Conservation (phyloP, 257 asterid species). For the Echium plantagineum region DNA sequence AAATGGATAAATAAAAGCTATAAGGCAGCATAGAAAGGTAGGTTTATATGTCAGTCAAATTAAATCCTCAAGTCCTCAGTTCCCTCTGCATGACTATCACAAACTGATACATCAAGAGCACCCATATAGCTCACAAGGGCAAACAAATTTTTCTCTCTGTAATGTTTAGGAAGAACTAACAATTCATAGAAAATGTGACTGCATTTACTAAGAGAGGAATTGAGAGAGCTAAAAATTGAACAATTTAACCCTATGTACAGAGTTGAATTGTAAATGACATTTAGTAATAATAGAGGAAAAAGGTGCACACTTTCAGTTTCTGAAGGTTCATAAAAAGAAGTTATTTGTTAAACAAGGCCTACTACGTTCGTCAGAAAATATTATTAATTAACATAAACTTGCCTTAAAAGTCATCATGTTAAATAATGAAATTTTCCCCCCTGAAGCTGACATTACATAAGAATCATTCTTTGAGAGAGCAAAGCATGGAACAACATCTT, state of each 20-base stretch:
- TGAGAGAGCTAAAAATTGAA: neutral
- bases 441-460: conserved; percentile 66
- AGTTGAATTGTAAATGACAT: too few relatives aligned
- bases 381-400: too few relatives aligned
- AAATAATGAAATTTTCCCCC: conserved; percentile 50
- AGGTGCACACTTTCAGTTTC: neutral
- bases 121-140: neutral
- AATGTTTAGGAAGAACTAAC: too few relatives aligned
- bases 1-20: neutral
- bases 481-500: conserved; percentile 54
- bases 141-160: too few relatives aligned
- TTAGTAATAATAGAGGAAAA: too few relatives aligned
- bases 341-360: neutral
- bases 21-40: neutral
- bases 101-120: neutral
- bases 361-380: too few relatives aligned
- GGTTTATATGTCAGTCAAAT: neutral
- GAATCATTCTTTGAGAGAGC: conserved; percentile 66
- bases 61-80: neutral
- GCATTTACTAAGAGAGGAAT: neutral
- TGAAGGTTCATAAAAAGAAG: neutral
- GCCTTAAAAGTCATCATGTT: conserved; percentile 67
- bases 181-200: too few relatives aligned
- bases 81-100: neutral
- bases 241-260: neutral